Evolutionary conservation across 768 basidiomycete genomes (phyloP), one percentile per base, ranked within the genome.

Genomic region (Pholiota molesta): DNA sequence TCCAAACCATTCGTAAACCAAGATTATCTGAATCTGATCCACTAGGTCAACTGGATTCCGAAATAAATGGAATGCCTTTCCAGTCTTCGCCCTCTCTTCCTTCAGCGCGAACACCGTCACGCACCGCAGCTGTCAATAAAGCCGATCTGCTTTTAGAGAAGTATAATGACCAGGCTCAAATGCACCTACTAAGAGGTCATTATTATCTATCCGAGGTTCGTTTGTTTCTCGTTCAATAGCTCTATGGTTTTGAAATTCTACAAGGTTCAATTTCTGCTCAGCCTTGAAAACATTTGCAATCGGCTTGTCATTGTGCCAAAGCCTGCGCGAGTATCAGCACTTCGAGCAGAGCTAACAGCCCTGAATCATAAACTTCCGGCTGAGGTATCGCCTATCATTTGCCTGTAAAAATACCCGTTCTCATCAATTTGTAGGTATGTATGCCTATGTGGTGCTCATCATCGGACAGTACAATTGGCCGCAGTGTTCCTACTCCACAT

Each of bases 311-410:
- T 97, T 28, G 88, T 99, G 0, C 97, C 97, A 14, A 91, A 91
- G 70, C 95, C 92, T 49, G 97, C 97, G 13, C 88, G 97, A 40
- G 90, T 99, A 44, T 97, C 95, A 73, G 96, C 97, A n/a, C 78
- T 99, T 49, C 82, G 97, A 71, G 97, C 97, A 33, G 97, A 99
- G 73, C 76, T 99, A 68, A 99, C 97, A 5, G 89, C 90, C 17
- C 78, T 99, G 57, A 99, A 99, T 70, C 97, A 99, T 71, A 93
- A 91, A 72, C 84, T 99, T 31, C 97, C 97, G 14, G 94, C 97
- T 2, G 97, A 99, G 83, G 96, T 94, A 75, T 9, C 53, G 45
- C n/a, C 57, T 61, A 9, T 37, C 39, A 55, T 37, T 54, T 42
- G 7, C 31, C 35, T 33, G 23, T 21, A 17, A 37, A 19, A 42